Base-by-base conservation (phyloP, 140 eudicot genomes). In the Bidens hawaiensis region DNA sequence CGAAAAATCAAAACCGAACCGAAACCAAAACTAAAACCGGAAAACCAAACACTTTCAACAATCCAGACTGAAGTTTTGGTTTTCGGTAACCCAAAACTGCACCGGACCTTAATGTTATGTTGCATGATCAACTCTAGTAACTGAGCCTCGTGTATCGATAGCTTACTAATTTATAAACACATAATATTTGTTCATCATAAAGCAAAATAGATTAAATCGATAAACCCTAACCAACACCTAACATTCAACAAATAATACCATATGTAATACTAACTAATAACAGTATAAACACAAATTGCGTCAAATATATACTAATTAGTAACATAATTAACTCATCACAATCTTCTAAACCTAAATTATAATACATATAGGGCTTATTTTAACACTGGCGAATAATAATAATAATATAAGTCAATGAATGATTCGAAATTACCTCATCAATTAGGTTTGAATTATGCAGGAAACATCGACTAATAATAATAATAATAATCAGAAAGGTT, bases 161-260 rank as follows among this genome's bases (percentile, higher is more conserved):
- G 36, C 63, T 14, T 23, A 51, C 41, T 51, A 24, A 38, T 18
- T 16, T 40, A 21, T 36, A 6, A 54, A 52, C 16, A 5, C n/a
- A 33, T 2, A n/a, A 47, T 21, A 11, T 13, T 13, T 47, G 15
- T 6, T 28, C 19, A 3, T 16, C 9, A 26, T 4, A 63, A 13
- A 27, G 27, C 18, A 63, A n/a, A 4, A 23, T 54, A 40, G 21
- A 52, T 12, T 27, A 31, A 42, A 67, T 40, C 62, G 6, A 30
- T 56, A 30, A 56, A 56, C 72, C 72, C 72, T 66, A 52, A 66
- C 45, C 58, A 66, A 65, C 60, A 31, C 36, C 62, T 51, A 22
- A 3, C 23, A 30, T 48, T 45, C 48, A 28, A 48, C 24, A 49
- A n/a, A n/a, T n/a, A n/a, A n/a, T n/a, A n/a, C n/a, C n/a, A 48